A percentile compares a stretch with the other conserved stretches of the same genome.
Conservation (phyloP, 1,284 basidiomycete species). For the Boletellus deceptivus region DNA sequence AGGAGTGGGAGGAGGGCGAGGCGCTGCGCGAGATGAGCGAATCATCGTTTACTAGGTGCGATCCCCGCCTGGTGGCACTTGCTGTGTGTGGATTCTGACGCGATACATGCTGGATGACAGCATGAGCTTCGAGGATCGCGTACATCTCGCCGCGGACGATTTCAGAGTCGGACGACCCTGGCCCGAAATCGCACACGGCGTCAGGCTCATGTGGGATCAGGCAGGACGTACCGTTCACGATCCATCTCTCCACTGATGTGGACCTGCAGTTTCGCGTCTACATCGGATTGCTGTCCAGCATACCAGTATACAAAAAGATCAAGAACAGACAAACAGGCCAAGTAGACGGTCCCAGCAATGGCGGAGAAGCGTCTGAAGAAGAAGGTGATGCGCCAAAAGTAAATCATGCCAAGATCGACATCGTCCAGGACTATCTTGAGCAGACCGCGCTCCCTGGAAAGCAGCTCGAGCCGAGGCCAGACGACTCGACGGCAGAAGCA, state of each 20-base stretch:
- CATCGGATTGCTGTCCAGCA: slow-evolving; percentile 26
- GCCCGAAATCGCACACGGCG: slow-evolving; percentile 35
- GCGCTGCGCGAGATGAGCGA: slow-evolving; percentile 24
- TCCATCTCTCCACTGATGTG: neutral
- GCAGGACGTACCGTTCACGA: slow-evolving; percentile 29
- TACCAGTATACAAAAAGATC: slow-evolving; percentile 25
- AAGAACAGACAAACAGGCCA: slow-evolving; percentile 17
- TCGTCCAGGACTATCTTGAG: slow-evolving; percentile 34
- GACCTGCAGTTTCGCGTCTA: slow-evolving; percentile 27
- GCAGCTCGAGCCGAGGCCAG: slow-evolving; percentile 23
- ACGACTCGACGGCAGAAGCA: slow-evolving; percentile 12
- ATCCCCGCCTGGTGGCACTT: too few species aligned
- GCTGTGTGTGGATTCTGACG: neutral
- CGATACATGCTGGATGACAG: slow-evolving; percentile 25
- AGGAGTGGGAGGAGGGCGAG: slow-evolving; percentile 50
- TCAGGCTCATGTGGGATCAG: slow-evolving; percentile 46
- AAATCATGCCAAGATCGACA: slow-evolving; percentile 15
- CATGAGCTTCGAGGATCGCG: slow-evolving; percentile 36
- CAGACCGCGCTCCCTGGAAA: slow-evolving; percentile 33
- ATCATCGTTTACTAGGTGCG: slow-evolving; percentile 37
- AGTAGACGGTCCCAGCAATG: slow-evolving; percentile 23
- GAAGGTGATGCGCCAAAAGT: slow-evolving; percentile 26
- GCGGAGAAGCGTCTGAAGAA: slow-evolving; percentile 24
- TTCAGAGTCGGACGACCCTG: slow-evolving; percentile 44
- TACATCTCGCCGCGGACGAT: slow-evolving; percentile 43